phyloP scores from a whole-genome alignment of 2,329 filamentous ascomycete species.

The Aureobasidium sp. region DNA sequence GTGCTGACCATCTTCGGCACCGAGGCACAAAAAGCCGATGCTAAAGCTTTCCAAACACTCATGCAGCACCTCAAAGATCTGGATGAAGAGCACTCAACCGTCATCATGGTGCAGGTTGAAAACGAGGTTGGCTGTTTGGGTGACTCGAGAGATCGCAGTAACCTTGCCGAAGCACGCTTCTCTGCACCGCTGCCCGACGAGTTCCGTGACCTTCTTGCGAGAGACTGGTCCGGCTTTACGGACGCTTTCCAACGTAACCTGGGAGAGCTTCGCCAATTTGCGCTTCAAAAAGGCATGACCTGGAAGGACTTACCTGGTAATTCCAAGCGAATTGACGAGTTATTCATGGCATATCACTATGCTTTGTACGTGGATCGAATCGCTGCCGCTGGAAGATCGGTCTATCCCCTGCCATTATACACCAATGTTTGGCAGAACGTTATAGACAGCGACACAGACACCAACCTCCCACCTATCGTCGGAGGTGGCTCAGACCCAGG shows the following conservation, averaged over 20 bases:
- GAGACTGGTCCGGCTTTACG: background rate
- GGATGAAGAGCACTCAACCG: slow-evolving; percentile 39
- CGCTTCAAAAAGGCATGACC: slow-evolving; percentile 17
- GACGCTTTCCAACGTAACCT: slow-evolving; percentile 20
- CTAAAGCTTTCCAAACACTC: slow-evolving; percentile 31
- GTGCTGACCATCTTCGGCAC: slow-evolving; percentile 30
- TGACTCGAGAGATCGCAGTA: slow-evolving; percentile 41
- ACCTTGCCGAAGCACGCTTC: slow-evolving; percentile 35
- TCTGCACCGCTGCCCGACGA: slow-evolving; percentile 28
- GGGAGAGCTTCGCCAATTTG: background rate
- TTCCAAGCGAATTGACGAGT: slow-evolving; percentile 31
- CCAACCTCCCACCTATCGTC: slow-evolving; percentile 28
- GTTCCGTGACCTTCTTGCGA: slow-evolving; percentile 24
- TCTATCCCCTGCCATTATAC: slow-evolving; percentile 36
- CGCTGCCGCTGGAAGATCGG: slow-evolving; percentile 32
- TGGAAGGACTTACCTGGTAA: slow-evolving; percentile 36
- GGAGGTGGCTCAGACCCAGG: slow-evolving; percentile 37
- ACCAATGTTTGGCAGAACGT: slow-evolving; percentile 41
- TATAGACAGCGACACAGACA: slow-evolving; percentile 25
- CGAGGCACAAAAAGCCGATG: slow-evolving; percentile 29
- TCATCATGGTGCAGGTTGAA: slow-evolving; percentile 51
- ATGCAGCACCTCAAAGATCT: slow-evolving; percentile 35
- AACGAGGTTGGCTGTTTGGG: slow-evolving; percentile 46
- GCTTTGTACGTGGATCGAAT: slow-evolving; percentile 34
- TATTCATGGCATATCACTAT: slow-evolving; percentile 42